These are phyloP conservation scores for Podospora pseudopauciseta DNA, from an alignment of 495 filamentous ascomycete species.

Conservation along the genomic window DNA sequence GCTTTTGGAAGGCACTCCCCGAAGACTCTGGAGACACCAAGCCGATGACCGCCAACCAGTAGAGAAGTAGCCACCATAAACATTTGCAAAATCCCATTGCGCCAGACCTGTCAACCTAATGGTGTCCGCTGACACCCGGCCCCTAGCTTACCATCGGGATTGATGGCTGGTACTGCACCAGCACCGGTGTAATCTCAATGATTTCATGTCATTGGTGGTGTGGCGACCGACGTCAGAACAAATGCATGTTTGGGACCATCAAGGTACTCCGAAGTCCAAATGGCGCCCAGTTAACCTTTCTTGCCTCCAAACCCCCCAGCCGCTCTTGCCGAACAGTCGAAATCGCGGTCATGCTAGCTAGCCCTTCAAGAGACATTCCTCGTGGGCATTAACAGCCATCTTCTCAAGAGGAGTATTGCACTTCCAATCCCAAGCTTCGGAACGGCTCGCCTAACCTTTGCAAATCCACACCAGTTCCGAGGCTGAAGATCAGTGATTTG, in stretches of 20 bases:
- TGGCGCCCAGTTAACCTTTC: neutral
- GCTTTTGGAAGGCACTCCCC: neutral
- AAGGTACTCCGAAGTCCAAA: neutral
- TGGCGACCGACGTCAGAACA: neutral
- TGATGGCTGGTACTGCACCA: neutral
- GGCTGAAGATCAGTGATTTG: constrained; percentile 88
- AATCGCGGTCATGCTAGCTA: neutral
- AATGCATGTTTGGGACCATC: neutral
- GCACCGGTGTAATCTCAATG: neutral
- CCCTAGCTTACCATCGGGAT: neutral
- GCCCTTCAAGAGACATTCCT: neutral
- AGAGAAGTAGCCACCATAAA: neutral
- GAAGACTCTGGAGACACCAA: neutral
- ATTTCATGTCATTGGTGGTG: neutral
- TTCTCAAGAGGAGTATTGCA: constrained; percentile 87
- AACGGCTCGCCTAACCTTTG: constrained; percentile 66
- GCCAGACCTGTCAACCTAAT: neutral
- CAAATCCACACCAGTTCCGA: constrained; percentile 76
- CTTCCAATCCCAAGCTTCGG: constrained; percentile 75
- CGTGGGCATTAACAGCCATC: neutral
- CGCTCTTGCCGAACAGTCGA: neutral
- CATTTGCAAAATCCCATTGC: neutral
- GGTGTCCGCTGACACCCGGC: neutral
- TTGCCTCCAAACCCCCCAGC: too few relatives aligned
- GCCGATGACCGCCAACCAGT: neutral